Percentiles rank a stretch among this genome's conserved stretches.
Evolutionary conservation across 2,329 filamentous ascomycete genomes (phyloP).

Genomic region (Aspergillus puulaauensis): DNA sequence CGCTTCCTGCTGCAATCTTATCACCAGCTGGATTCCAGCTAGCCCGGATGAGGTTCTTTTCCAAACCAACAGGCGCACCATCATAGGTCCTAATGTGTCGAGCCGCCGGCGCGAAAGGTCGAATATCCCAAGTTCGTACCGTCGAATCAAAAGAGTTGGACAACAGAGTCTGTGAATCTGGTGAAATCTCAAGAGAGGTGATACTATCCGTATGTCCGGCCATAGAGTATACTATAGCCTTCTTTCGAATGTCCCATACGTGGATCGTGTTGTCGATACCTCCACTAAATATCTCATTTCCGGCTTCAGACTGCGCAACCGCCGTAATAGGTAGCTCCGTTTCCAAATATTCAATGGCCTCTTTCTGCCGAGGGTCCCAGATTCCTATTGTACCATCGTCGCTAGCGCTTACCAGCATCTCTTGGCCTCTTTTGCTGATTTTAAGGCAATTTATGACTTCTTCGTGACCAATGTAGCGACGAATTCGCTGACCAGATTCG

Average conservation of each 20-base stretch:
- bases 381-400: slow-evolving; percentile 93
- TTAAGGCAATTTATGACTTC: slow-evolving; percentile 94
- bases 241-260: slow-evolving; percentile 95
- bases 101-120: slow-evolving; percentile 88
- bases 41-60: slow-evolving; percentile 87
- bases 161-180: slow-evolving; percentile 83
- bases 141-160: slow-evolving; percentile 95
- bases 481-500: slow-evolving; percentile 87
- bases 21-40: slow-evolving; percentile 88
- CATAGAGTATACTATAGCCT: slow-evolving; percentile 82
- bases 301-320: slow-evolving; percentile 86
- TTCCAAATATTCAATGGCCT: slow-evolving; percentile 81
- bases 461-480: slow-evolving; percentile 88
- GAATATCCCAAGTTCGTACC: slow-evolving; percentile 91
- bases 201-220: slow-evolving; percentile 88
- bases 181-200: slow-evolving; percentile 86
- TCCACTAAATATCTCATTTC: slow-evolving; percentile 91
- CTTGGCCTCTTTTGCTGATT: slow-evolving; percentile 84
- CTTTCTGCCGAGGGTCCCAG: slow-evolving; percentile 92
- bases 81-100: slow-evolving; percentile 85
- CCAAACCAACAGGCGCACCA: slow-evolving; percentile 80
- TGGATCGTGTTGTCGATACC: slow-evolving; percentile 97
- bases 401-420: slow-evolving; percentile 84
- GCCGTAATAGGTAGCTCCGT: slow-evolving; percentile 92
- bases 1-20: slow-evolving; percentile 83